Evolutionary conservation across 2,329 filamentous ascomycete species (phyloP), one percentile per base, ranked within the genome.

Genomic region (Beauveria pseudobassiana): DNA sequence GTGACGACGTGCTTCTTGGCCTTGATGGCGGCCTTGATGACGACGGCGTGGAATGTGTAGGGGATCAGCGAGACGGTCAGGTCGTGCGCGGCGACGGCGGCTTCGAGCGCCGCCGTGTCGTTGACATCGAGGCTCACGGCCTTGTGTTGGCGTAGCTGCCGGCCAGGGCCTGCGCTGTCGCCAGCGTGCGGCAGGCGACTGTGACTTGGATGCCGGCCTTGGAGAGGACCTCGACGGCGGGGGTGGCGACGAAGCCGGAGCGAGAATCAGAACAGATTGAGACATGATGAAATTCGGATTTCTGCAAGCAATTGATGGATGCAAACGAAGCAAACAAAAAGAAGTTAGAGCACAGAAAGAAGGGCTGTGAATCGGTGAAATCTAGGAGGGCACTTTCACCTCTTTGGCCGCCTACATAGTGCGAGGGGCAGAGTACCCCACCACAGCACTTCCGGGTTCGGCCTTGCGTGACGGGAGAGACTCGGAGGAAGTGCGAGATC

Each of bases 1-100:
- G 93, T 97, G 71, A 98, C 93, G 64, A 98, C 92, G 80, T 98
- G 80, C 84, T 93, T 96, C 89, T 96, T 97, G 71, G 88, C 84
- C 71, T 88, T 85, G 78, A 98, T 97, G 65, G 92, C 93, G 42
- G 89, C 87, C 83, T 96, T 93, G 85, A 97, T 96, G 70, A 97
- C 92, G 61, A 83, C 81, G 51, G 88, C 90, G 76, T 96, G 92
- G 83, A 86, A 91, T 64, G 87, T 96, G 80, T 97, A 98, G 56
- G 93, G 93, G 69, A 98, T 96, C 76, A 98, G 75, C 72, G 80
- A 85, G 74, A 93, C 89, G 73, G 89, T 87, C 12, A 96, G 78
- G 73, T 95, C 89, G 73, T 89, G 82, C 81, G 96, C 86, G 72
- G 82, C 86, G 63, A 96, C 84, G 71, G 87, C 91, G 59, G 86